These are phyloP conservation scores for Pythium coloratum DNA, from an alignment of 352 stramenopile genomes.

Conservation along the genomic window DNA sequence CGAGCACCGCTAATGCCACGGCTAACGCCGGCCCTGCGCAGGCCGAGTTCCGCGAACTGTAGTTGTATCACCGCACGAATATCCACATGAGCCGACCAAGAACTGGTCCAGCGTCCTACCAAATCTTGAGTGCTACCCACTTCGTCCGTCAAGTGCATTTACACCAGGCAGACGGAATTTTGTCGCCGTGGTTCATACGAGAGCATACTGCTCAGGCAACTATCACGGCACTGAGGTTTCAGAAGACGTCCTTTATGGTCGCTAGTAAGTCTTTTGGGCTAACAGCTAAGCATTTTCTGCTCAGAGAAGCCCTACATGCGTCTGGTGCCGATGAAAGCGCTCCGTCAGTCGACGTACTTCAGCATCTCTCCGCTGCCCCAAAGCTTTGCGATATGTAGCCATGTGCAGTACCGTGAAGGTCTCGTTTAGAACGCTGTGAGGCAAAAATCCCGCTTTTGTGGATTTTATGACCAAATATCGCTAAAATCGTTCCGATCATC, in stretches of 20 bases:
- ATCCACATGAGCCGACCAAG: background rate
- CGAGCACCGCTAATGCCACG: slow-evolving; percentile 21
- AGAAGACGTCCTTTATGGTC: no score
- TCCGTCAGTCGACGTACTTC: no score
- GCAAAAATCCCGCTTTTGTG: background rate
- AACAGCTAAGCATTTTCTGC: no score
- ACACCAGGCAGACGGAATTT: no score
- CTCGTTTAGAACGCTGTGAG: background rate
- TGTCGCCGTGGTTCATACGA: no score
- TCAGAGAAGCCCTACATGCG: no score
- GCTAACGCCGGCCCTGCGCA: slow-evolving; percentile 43
- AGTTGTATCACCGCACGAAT: slow-evolving; percentile 8
- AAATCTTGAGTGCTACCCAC: background rate
- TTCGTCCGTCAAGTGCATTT: no score
- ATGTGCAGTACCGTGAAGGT: background rate
- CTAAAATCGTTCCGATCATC: slow-evolving; percentile 1
- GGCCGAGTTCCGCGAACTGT: slow-evolving; percentile 82
- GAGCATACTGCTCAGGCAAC: no score
- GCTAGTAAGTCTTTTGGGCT: no score
- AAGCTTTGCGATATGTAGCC: background rate
- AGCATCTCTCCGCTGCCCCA: no score
- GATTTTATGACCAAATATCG: background rate
- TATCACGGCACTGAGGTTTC: no score
- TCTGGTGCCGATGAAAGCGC: no score
- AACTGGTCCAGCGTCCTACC: background rate